Evolutionary conservation across 129 eudicot species (phyloP), one percentile per base, ranked within the genome.

Genomic region (Centella asiatica): DNA sequence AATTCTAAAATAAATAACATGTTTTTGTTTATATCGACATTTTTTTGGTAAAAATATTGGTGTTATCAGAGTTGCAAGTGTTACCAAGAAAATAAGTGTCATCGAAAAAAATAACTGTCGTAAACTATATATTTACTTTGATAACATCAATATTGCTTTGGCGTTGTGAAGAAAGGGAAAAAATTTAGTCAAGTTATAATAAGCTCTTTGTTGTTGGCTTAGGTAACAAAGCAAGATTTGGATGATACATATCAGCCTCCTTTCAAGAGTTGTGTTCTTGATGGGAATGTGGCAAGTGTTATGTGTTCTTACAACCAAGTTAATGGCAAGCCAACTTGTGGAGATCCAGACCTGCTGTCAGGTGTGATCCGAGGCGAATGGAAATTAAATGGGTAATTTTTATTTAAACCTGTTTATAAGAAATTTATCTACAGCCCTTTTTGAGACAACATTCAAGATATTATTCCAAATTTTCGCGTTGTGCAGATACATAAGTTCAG

Each of bases 301-400:
- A 93, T 93, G 99, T 93, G 99, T 77, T 87, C 99, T 44, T 93
- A 93, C 69, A 93, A 93, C 67, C 86, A 87, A 76, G 95, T 93
- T 23, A 93, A 93, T 60, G 99, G 99, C 59, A 93, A 70, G 58
- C 86, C 99, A 29, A 85, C 88, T 11, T 93, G 99, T 72, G 99
- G 89, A 27, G 96, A 93, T 66, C 77, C 81, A 7, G 85, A 87
- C 62, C 85, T 93, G 20, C 73, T 93, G 45, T 50, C 79, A 15
- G 96, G 96, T 15, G 87, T 82, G 17, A 72, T 88, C 62, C 81
- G 99, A 18, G 99, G 99, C n/a, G 74, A 87, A 39, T 93, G 99
- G 99, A 82, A 85, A 4, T 74, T 93, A 37, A 87, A 93, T 48
- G 99, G 99, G 99, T 93, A 87, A 44, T 4, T 47, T 32, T 26